Evolutionary conservation across 371 early-diverging fungal genomes (phyloP), one percentile per base, ranked within the genome.

Genomic region (Mortierella sp.): DNA sequence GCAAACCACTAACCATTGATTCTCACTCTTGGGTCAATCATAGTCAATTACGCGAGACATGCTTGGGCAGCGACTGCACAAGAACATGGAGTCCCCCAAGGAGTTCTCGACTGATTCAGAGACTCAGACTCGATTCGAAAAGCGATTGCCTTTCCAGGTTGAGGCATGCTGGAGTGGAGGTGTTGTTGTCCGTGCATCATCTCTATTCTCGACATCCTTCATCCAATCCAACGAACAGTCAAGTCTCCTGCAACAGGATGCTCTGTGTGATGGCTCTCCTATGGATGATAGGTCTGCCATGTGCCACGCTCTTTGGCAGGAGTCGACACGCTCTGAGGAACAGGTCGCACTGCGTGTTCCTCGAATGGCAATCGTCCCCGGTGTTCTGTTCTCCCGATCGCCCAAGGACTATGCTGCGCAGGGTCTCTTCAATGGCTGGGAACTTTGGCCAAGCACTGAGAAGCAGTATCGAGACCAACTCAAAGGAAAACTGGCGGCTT

Each of bases 111-210:
- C 52, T 17, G 65, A 71, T 34, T 21, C 46, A 16, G 61, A 64
- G 1, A 60, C 65, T 6, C 56, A 52, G 19, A 25, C 41, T 16
- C 43, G 57, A 2, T 71, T 71, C 53, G 21, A 47, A 27, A 65
- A 57, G 28, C 71, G 71, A n/a, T 31, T 60, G 3, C 65, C 71
- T 9, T 64, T 71, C 29, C 71, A 71, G 43, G 71, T 60, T 29
- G 50, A 59, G 41, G 47, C 65, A 16, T 71, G 71, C n/a, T 71
- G 71, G 71, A 64, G 71, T 27, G 39, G 60, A 4, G 65, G 25
- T 0, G 60, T 64, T 6, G 61, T 63, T 27, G 13, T 64, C 3
- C 55, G 56, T 0, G 37, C 60, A 4, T 52, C 40, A 21, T 22
- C 51, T 31, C 12, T 47, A 3, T 40, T 28, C 22, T 40, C 52